phyloP scores from a whole-genome alignment of 495 filamentous ascomycete species.

The Hyaloscypha bicolor region DNA sequence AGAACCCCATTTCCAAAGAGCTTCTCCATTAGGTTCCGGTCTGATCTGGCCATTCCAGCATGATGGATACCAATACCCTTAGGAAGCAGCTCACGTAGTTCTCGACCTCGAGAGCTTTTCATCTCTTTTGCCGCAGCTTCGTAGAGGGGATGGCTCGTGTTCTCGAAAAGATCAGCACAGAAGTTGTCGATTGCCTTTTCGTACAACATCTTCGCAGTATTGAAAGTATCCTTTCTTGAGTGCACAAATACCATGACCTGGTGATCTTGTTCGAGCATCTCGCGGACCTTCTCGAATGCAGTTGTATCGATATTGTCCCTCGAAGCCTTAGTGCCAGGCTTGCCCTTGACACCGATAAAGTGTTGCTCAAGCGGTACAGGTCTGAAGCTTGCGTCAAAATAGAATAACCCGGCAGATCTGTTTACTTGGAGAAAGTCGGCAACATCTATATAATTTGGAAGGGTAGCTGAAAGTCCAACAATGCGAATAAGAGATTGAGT shows the following conservation, averaged over 20 bases:
- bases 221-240: slow-evolving; percentile 89
- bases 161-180: slow-evolving; percentile 80
- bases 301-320: slow-evolving; percentile 85
- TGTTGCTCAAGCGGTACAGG: slow-evolving; percentile 97
- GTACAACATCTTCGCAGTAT: slow-evolving; percentile 81
- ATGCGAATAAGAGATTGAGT: slow-evolving; percentile 97
- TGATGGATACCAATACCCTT: slow-evolving; percentile 95
- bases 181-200: slow-evolving; percentile 83
- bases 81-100: slow-evolving; percentile 84
- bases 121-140: slow-evolving; percentile 76
- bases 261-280: slow-evolving; percentile 84
- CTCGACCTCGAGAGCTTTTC: slow-evolving; percentile 77
- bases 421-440: slow-evolving; percentile 97
- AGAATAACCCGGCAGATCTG: slow-evolving; percentile 89
- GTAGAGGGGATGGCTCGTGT: slow-evolving; percentile 67
- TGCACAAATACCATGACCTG: slow-evolving; percentile 99
- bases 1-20: slow-evolving; percentile 87
- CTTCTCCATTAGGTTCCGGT: slow-evolving; percentile 90
- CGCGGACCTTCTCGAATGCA: slow-evolving; percentile 91
- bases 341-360: slow-evolving; percentile 95
- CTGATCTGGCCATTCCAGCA: slow-evolving; percentile 89
- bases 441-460: slow-evolving; percentile 96
- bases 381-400: slow-evolving; percentile 94
- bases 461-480: slow-evolving; percentile 89
- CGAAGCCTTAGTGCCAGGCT: slow-evolving; percentile 73